A percentile compares a stretch with the other conserved stretches of the same genome.
Conservation (phyloP, 2,329 filamentous ascomycete species). For the Xylariaceae sp. region DNA sequence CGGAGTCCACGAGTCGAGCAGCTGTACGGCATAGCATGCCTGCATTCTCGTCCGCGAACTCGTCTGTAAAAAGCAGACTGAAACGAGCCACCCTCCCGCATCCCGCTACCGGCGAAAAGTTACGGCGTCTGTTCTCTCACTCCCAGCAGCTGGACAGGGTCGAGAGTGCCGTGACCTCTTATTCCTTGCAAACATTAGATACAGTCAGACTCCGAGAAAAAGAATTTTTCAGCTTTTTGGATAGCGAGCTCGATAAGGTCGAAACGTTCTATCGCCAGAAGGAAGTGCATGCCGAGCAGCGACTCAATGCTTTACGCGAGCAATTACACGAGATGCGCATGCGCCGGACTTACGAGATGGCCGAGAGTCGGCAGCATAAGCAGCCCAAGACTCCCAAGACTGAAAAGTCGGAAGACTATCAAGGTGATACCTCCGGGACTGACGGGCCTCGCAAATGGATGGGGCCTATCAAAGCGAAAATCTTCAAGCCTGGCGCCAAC, state of each 20-base stretch:
- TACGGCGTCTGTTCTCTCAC: constrained; percentile 40
- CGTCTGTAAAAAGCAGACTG: constrained; percentile 8
- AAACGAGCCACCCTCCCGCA: constrained; percentile 18
- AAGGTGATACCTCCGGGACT: constrained; percentile 21
- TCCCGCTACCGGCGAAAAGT: constrained; percentile 25
- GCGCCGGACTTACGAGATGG: constrained; percentile 67
- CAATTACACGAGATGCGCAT: constrained; percentile 94
- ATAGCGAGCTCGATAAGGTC: constrained; percentile 82
- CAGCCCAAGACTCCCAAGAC: constrained; percentile 27
- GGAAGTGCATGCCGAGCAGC: constrained; percentile 74
- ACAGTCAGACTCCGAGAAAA: constrained; percentile 63
- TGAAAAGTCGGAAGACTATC: constrained; percentile 21
- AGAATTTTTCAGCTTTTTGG: constrained; percentile 85
- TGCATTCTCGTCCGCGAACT: constrained; percentile 33
- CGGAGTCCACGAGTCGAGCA: constrained; percentile 23
- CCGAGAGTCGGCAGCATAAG: constrained; percentile 37
- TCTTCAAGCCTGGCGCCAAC: constrained; percentile 55
- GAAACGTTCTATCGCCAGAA: constrained; percentile 85
- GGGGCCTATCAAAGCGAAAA: constrained; percentile 48
- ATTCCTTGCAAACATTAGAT: constrained; percentile 41
- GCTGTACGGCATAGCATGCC: constrained; percentile 37
- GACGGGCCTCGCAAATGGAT: constrained; percentile 39
- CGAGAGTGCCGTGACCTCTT: constrained; percentile 37
- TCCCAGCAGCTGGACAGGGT: constrained; percentile 33
- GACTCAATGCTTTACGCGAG: constrained; percentile 65